Evolutionary conservation across 106 monocot species (phyloP), one percentile per base, ranked within the genome.

Genomic region (Agapanthus africanus): DNA sequence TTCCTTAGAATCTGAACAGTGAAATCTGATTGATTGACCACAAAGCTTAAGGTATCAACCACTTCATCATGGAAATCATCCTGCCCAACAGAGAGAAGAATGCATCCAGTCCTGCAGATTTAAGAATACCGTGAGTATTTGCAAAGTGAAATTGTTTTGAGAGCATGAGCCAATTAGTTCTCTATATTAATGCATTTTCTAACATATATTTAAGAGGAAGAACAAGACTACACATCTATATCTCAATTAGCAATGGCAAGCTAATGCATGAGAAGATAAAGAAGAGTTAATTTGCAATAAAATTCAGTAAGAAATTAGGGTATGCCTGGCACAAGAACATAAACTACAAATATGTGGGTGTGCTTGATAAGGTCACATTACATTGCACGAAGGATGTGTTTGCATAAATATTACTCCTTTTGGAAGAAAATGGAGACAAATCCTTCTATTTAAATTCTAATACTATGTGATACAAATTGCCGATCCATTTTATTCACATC

Each of bases 1-100:
- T 94, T 90, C 68, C 44, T 82, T 44, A 94, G 78, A 19, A 83
- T 85, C 64, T 94, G 87, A 54, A 90, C 82, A 0, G 86, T 87
- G 56, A 85, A 90, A 78, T 90, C 93, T 71, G 93, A 90, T 66
- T 90, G 93, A 50, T 85, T 90, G 7, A 90, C 80, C 11, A 94
- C 90, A 82, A 78, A 94, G 71, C 56, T 76, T 54, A 94, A 69
- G 11, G 93, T 94, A 69, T 72, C 60, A 31, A 85, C 40, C 25
- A 79, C 84, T 79, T 94, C 90, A 0, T 73, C 52, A 65, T 82
- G 84, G 68, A 94, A 90, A 79, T 87, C 77, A 77, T 76, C 78
- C 72, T 94, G 93, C 27, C 87, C 93, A 54, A 82, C 68, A 25
- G 82, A 82, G 38, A 94, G 80, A 73, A 94, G 80, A 76, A 87